Evolutionary conservation across 2,329 filamentous ascomycete species (phyloP), one percentile per base, ranked within the genome.

Genomic region (Alternaria sp.): DNA sequence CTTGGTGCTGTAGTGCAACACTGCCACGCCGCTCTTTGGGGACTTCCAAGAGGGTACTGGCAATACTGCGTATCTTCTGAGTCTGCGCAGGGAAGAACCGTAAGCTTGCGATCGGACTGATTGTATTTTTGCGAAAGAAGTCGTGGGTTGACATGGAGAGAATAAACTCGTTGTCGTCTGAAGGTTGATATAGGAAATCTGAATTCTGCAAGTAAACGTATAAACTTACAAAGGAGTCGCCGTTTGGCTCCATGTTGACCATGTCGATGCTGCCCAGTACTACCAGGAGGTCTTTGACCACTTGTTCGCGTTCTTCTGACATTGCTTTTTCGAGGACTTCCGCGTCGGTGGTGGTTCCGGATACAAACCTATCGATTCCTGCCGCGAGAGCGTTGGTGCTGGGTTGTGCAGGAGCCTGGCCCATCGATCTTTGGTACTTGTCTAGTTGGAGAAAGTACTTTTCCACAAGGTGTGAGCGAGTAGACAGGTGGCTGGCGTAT

Each of bases 31-130:
- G 79, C 43, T 83, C 79, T 50, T 84, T 82, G 2, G 87, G 85
- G 2, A 84, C 81, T 63, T 91, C 88, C 50, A 96, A 85, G 8
- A 97, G 84, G 0, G 92, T 95, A 28, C 90, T 90, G 1, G 92
- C 92, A 40, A 97, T 90, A 73, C 92, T 90, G 10, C 92, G 90
- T 67, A 97, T 92, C 82, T 97, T 96, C 81, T 88, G 88, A 71
- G 92, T 92, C 86, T 88, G 75, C 60, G 57, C 62, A 27, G 67
- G 59, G 50, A 63, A 16, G 61, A 67, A 65, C 22, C 45, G 70
- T 78, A 71, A 78, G 74, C 65, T 63, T 58, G 62, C 57, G 56
- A 68, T 66, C 48, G 59, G 60, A 50, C 60, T 62, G 12, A 64
- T 38, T 40, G 32, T 46, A 7, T 62, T 49, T 38, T 25, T 18